Evolutionary conservation across 768 basidiomycete genomes (phyloP).

Genomic region (Auriscalpium orientale): DNA sequence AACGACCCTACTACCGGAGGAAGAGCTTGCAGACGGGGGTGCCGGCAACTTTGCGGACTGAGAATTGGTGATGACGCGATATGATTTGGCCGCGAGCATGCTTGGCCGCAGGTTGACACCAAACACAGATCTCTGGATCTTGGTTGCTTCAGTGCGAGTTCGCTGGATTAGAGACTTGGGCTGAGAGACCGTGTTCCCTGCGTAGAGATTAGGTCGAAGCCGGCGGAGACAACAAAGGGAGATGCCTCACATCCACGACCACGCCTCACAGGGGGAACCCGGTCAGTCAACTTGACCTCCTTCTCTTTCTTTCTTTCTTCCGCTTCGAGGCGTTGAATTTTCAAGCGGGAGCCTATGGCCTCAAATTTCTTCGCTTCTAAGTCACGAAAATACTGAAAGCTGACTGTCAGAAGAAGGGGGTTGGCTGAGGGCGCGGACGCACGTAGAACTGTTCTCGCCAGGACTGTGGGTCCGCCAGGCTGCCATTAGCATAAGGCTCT

Average conservation of each 20-base stretch:
- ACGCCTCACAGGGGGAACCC: slow-evolving; percentile 60
- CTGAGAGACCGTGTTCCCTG: slow-evolving; percentile 25
- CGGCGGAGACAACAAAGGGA: slow-evolving; percentile 1
- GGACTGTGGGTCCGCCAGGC: background rate
- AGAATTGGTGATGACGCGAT: slow-evolving; percentile 24
- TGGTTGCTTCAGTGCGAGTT: slow-evolving; percentile 62
- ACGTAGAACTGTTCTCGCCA: slow-evolving; percentile 15
- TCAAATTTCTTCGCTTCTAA: slow-evolving; percentile 60
- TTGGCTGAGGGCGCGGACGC: background rate
- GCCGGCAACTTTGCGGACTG: slow-evolving; percentile 19
- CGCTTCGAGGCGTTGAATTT: slow-evolving; percentile 58
- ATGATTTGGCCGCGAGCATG: slow-evolving; percentile 38
- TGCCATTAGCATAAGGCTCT: slow-evolving; percentile 3
- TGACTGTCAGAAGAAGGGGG: slow-evolving; percentile 6
- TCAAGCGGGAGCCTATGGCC: slow-evolving; percentile 52
- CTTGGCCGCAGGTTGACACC: slow-evolving; percentile 46
- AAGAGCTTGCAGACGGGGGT: slow-evolving; percentile 25
- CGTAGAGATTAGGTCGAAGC: slow-evolving; percentile 8
- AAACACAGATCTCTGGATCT: slow-evolving; percentile 56
- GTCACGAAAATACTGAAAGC: slow-evolving; percentile 30
- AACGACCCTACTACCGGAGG: slow-evolving; percentile 3
- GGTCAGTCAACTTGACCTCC: slow-evolving; percentile 70
- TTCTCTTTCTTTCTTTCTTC: slow-evolving; percentile 72
- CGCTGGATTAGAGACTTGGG: slow-evolving; percentile 76
- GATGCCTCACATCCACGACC: slow-evolving; percentile 43